Conservation (phyloP, 306 rosid genomes). For the Prinsepia uniflora region DNA sequence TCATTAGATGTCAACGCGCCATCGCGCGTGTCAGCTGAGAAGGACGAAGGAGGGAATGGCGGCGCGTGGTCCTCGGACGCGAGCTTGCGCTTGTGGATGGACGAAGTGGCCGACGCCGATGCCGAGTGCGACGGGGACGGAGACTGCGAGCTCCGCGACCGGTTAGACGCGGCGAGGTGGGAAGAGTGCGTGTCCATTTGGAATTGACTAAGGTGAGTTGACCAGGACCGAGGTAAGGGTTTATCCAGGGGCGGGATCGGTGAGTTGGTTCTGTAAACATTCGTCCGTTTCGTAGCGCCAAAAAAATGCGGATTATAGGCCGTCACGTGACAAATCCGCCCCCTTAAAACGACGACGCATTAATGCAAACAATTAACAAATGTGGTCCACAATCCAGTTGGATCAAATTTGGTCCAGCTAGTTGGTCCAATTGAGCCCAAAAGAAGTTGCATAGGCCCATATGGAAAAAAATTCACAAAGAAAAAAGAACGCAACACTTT, state of each 20-base stretch:
- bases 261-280: neutral
- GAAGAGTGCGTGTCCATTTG: conserved; percentile 70
- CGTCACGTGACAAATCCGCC: neutral
- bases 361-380: neutral
- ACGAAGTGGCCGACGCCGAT: conserved; percentile 88
- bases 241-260: neutral
- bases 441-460: too few relatives aligned
- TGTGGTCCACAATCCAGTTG: neutral
- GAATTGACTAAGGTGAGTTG: conserved; percentile 5
- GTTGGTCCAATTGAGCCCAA: too few relatives aligned
- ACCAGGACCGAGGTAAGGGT: conserved; percentile 9
- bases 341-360: neutral
- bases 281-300: neutral
- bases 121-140: conserved; percentile 96
- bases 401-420: neutral
- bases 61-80: conserved; percentile 82
- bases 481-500: too few relatives aligned
- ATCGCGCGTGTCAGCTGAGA: conserved; percentile 90
- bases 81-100: conserved; percentile 84
- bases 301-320: neutral
- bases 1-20: conserved; percentile 89
- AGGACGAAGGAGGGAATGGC: conserved; percentile 87
- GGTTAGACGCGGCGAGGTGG: conserved; percentile 70
- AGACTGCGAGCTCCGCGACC: conserved; percentile 85
- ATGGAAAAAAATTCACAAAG: too few relatives aligned